These are phyloP conservation scores for Perkinsela sp. DNA, from an alignment of 208 protist species.

Conservation along the genomic window DNA sequence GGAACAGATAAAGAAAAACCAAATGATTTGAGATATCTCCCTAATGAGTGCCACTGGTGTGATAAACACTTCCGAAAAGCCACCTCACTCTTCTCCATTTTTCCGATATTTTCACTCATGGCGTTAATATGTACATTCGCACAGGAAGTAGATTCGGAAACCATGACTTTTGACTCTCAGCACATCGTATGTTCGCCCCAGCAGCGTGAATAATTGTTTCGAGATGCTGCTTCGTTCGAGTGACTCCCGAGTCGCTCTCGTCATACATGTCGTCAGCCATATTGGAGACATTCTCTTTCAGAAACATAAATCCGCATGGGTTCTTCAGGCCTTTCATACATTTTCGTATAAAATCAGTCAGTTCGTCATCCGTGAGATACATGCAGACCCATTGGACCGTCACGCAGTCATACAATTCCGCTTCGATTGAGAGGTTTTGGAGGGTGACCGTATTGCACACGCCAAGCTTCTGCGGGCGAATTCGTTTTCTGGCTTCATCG, in stretches of 20 bases:
- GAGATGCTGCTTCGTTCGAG: conserved; percentile 50
- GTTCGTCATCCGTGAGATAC: conserved; percentile 66
- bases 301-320: conserved; percentile 52
- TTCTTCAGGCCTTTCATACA: conserved; percentile 21
- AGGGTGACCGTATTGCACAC: conserved; percentile 45
- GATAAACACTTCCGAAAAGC: too few species aligned
- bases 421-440: conserved; percentile 19
- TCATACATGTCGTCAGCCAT: conserved; percentile 36
- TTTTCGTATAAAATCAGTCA: conserved; percentile 39
- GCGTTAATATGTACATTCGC: conserved; percentile 58
- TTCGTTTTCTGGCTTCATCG: conserved; percentile 35
- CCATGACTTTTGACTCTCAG: conserved; percentile 33
- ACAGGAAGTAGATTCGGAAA: conserved; percentile 31
- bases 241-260: conserved; percentile 55
- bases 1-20: too few species aligned
- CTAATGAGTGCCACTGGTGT: too few species aligned
- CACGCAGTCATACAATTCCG: conserved; percentile 47
- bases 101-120: too few species aligned
- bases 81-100: too few species aligned
- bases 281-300: conserved; percentile 55
- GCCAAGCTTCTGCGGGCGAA: conserved; percentile 24
- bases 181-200: conserved; percentile 22
- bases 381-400: conserved; percentile 71
- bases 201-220: conserved; percentile 30
- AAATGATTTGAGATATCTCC: too few species aligned